phyloP scores from a whole-genome alignment of 805 yeast species.

The Soucietia sequanensis region DNA sequence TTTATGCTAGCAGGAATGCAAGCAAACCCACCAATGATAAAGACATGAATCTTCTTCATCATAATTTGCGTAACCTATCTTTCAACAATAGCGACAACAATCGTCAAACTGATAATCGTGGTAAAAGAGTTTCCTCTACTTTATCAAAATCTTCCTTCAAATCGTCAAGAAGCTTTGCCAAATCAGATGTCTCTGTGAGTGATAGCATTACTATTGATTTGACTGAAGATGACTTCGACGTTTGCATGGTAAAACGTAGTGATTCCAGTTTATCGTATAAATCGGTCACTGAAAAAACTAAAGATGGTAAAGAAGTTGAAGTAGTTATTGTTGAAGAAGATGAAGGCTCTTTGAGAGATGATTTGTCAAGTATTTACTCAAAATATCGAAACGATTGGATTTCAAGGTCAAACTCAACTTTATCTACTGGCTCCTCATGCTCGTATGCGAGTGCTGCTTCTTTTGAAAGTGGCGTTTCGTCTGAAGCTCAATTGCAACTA shows the following conservation, averaged over 20 bases:
- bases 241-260: conserved; percentile 34
- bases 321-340: conserved; percentile 41
- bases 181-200: conserved; percentile 29
- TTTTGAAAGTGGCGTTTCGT: conserved; percentile 18
- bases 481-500: conserved; percentile 15
- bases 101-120: not conserved
- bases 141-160: conserved; percentile 16
- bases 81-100: conserved; percentile 1
- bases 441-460: conserved; percentile 15
- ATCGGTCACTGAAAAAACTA: conserved; percentile 38
- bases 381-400: conserved; percentile 33
- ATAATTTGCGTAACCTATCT: not conserved
- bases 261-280: conserved; percentile 36
- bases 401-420: conserved; percentile 21
- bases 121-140: conserved; percentile 8
- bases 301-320: conserved; percentile 39
- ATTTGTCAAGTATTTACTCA: conserved; percentile 41
- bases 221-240: conserved; percentile 39
- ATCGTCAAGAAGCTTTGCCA: conserved; percentile 1
- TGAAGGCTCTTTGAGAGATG: conserved; percentile 30
- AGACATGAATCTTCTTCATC: no score
- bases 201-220: conserved; percentile 42
- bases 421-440: conserved; percentile 14
- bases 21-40: not conserved
- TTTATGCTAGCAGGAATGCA: no score